These are phyloP conservation scores for Trichoderma atroviride DNA, from an alignment of 2,329 filamentous ascomycete genomes.

Conservation along the genomic window DNA sequence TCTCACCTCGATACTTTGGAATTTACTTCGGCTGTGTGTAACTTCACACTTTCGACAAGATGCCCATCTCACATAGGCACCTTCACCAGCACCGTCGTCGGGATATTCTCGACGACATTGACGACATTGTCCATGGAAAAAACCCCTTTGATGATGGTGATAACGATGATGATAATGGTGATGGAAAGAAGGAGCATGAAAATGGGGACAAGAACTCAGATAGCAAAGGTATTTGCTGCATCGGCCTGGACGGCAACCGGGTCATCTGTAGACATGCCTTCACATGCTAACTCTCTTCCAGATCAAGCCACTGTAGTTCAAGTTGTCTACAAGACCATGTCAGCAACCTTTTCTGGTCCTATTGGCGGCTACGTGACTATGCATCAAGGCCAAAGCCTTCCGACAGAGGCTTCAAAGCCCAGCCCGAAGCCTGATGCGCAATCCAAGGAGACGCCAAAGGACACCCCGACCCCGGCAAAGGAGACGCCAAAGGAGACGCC, in stretches of 20 bases:
- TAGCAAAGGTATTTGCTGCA: conserved; percentile 7
- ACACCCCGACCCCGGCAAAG: conserved; percentile 22
- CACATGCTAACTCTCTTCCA: conserved; percentile 6
- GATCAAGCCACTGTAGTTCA: conserved; percentile 33
- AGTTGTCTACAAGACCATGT: conserved; percentile 48
- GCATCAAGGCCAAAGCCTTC: conserved; percentile 27
- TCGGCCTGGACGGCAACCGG: background rate
- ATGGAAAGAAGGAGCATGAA: background rate
- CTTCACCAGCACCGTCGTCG: conserved; percentile 37
- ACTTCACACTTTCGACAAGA: conserved; percentile 30
- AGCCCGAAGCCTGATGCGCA: conserved; percentile 26
- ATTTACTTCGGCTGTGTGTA: background rate
- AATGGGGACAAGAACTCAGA: background rate
- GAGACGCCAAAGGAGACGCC: conserved; percentile 10
- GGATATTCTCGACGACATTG: conserved; percentile 36
- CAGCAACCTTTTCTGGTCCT: conserved; percentile 46
- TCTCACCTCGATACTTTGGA: conserved; percentile 12
- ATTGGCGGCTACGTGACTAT: conserved; percentile 48
- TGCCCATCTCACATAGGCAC: conserved; percentile 37
- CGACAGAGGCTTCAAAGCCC: conserved; percentile 28
- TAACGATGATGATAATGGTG: background rate
- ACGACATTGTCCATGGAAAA: conserved; percentile 32
- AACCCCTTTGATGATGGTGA: background rate
- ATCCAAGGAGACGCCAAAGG: conserved; percentile 16
- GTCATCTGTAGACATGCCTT: background rate